phyloP scores from a whole-genome alignment of 768 basidiomycete genomes.

The Pleurotus eryngii region DNA sequence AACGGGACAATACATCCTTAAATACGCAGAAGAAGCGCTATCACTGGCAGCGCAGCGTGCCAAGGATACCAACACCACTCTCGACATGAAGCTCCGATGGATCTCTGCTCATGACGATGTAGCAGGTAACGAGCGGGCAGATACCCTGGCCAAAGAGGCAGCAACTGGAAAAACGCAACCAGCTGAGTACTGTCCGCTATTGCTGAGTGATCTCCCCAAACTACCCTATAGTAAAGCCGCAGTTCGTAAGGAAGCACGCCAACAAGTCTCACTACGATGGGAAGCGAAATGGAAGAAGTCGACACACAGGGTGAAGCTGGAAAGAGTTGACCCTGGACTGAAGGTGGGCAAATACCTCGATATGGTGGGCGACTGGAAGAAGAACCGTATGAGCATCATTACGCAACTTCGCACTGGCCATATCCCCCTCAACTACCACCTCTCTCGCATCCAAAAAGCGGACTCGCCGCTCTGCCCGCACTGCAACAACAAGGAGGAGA shows the following conservation, averaged over 20 bases:
- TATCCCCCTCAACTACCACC: background rate
- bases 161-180: background rate
- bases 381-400: background rate
- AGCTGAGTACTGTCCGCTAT: background rate
- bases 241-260: no score
- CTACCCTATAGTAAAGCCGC: no score
- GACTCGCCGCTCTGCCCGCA: background rate
- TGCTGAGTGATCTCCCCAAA: background rate
- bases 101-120: constrained; percentile 22
- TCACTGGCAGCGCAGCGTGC: background rate
- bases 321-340: background rate
- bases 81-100: constrained; percentile 16
- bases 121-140: constrained; percentile 14
- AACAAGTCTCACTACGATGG: no score
- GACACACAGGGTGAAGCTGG: background rate
- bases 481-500: background rate
- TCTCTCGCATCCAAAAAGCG: background rate
- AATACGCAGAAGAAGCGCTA: background rate
- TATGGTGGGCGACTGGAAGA: constrained; percentile 1
- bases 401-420: background rate
- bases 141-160: constrained; percentile 21
- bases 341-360: background rate
- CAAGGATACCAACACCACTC: background rate
- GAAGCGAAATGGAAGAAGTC: background rate
- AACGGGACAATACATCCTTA: constrained; percentile 1